These are phyloP conservation scores for Penicillium lividum DNA, from an alignment of 495 filamentous ascomycete genomes.

Conservation along the genomic window DNA sequence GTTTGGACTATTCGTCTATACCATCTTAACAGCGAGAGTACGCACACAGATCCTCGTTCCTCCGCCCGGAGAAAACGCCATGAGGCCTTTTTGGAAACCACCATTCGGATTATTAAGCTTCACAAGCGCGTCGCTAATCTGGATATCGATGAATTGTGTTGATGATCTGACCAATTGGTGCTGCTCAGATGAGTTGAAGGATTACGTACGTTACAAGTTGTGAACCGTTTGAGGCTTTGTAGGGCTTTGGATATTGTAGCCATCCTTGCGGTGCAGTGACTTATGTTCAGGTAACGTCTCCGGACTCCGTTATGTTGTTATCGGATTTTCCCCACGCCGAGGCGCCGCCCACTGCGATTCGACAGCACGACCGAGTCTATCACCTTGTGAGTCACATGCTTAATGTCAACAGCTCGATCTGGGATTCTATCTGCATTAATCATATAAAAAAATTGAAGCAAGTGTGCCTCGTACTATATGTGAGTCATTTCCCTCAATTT, in stretches of 20 bases:
- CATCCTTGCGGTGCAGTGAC: neutral
- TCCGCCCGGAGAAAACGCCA: conserved; percentile 16
- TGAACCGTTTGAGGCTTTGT: conserved; percentile 10
- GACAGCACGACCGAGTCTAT: neutral
- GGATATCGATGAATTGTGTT: conserved; percentile 1
- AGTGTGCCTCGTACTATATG: neutral
- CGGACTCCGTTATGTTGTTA: neutral
- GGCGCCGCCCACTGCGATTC: neutral
- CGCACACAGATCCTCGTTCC: conserved; percentile 25
- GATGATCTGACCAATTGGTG: neutral
- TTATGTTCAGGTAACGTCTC: neutral
- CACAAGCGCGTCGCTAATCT: conserved; percentile 33
- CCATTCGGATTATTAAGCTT: conserved; percentile 31
- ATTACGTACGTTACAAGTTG: conserved; percentile 23
- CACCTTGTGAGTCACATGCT: neutral
- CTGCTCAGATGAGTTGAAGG: neutral
- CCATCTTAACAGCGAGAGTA: conserved; percentile 32
- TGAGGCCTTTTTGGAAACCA: conserved; percentile 27
- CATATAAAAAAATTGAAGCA: neutral
- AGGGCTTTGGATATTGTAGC: neutral
- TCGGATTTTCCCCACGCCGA: neutral
- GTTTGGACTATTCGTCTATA: conserved; percentile 26
- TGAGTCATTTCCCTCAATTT: neutral
- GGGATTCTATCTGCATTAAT: neutral
- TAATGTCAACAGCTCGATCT: neutral